phyloP scores from a whole-genome alignment of 345 rosid species.

The Eucalyptus marginata region DNA sequence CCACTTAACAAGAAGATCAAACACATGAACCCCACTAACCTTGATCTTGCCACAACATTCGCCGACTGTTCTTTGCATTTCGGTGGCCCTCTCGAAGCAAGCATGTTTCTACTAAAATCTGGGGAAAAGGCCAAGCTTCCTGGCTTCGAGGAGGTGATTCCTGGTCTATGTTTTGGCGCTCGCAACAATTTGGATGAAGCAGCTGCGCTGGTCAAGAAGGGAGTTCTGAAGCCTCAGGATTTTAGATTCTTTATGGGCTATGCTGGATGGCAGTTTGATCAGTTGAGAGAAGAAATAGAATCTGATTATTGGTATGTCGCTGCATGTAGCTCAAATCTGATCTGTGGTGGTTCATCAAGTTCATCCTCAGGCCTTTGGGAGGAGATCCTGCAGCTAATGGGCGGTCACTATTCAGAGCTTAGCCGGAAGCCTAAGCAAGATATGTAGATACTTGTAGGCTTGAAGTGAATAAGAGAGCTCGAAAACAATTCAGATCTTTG shows the following conservation, averaged over 20 bases:
- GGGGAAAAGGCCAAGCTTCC: constrained; percentile 40
- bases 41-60: constrained; percentile 69
- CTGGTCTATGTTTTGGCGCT: constrained; percentile 74
- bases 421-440: constrained; percentile 89
- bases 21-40: constrained; percentile 65
- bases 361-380: constrained; percentile 65
- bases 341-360: constrained; percentile 31
- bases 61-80: constrained; percentile 73
- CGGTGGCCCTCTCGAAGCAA: constrained; percentile 89
- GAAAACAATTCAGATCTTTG: neutral
- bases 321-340: constrained; percentile 72
- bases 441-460: constrained; percentile 16
- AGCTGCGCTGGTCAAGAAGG: constrained; percentile 64
- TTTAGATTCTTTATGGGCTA: constrained; percentile 87
- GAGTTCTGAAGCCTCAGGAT: constrained; percentile 65
- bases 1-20: constrained; percentile 74
- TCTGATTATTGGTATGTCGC: constrained; percentile 77
- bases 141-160: constrained; percentile 72
- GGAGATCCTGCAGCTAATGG: constrained; percentile 91
- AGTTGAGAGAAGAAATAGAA: constrained; percentile 78
- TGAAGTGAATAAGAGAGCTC: neutral
- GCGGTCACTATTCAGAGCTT: constrained; percentile 77
- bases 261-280: constrained; percentile 92
- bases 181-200: constrained; percentile 80
- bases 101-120: constrained; percentile 61